Base-by-base conservation (phyloP, 768 basidiomycete species). In the Leccinum longicurvipes region DNA sequence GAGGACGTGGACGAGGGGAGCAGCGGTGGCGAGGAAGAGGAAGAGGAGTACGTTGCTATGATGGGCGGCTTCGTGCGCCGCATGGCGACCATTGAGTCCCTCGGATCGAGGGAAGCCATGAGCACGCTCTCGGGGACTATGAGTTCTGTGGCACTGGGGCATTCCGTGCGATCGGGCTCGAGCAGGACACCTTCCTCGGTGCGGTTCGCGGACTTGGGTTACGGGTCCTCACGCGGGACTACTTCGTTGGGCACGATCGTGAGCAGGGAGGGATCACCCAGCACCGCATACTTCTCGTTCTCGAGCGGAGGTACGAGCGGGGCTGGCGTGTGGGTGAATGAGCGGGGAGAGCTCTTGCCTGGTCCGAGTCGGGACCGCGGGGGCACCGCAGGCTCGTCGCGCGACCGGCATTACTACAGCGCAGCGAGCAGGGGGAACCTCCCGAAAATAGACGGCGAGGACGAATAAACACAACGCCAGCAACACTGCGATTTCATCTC, bases 61-160 rank as follows among this genome's bases (percentile, higher is more conserved):
- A 73, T 91, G 53, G 86, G 87, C 51, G 76, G 79, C 23, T 81
- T 76, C 62, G 78, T 91, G 44, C 77, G 80, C 50, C 85, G 89
- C 36, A 89, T 91, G 89, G 84, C 87, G 19, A 91, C 89, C 27
- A 91, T 91, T 58, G 87, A 90, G 67, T 84, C 82, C 42, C 77
- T 90, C 68, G 88, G 87, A 39, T 87, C 85, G 17, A 78, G 81
- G 50, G 89, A 91, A 63, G 68, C 58, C 32, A 57, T 57, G 12
- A 45, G 60, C 36, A 62, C 61, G 39, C 74, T 48, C 69, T 70
- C 62, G 46, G 51, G 60, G 24, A 73, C 32, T 70, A 66, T 36
- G 73, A 62, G 67, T 59, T 68, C 66, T 21, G 67, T 60, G 61
- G 50, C 73, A 54, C 59, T 41, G n/a, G 36, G 27, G 54, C 51